Evolutionary conservation across 805 yeast genomes (phyloP), one percentile per base, ranked within the genome.

Genomic region (Candida nitratophila): DNA sequence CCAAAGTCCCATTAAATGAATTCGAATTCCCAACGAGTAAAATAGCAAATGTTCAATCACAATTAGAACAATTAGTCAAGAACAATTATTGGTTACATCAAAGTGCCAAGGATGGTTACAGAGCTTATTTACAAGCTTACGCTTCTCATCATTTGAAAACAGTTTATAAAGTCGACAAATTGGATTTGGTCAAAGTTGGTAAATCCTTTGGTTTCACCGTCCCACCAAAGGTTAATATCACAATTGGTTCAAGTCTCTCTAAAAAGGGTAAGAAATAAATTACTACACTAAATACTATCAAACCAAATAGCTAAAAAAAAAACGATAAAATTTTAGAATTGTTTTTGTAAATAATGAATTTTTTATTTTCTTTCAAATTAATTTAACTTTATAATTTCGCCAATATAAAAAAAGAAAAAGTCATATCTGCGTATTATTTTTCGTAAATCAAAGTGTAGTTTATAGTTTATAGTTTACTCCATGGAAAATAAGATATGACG

Each of bases 1-100:
- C 99, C 43, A 91, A 90, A 63, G 99, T 93, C 31, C 99, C 99
- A 41, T 74, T 93, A 59, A 93, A 93, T 64, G 99, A 93, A 70
- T 93, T 84, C 66, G 99, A 93, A 64, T 93, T 93, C 72, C 99
- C 99, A 44, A 63, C 85, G 21, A 86, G 77, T 61, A 93, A 93
- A 68, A 89, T 93, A 50, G 98, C 97, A 53, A 93, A 93, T 60
- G 96, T 93, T 41, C 99, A 93, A 68, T 76, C 87, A 11, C 98
- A 93, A 67, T 71, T 93, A 54, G 93, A 86, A 59, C 91, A 91
- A 67, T 74, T 93, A 55, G 88, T 91, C 51, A 81, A 86, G 57
- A 85, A 91, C 41, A 93, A 93, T 65, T 93, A 86, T 68, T 87
- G 93, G 84, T 75, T 93, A 53, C 95, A 93, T 64, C 95, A 87